These are phyloP conservation scores for Wickerhamiella sergipiensis DNA, from an alignment of 805 yeast species.

Conservation along the genomic window DNA sequence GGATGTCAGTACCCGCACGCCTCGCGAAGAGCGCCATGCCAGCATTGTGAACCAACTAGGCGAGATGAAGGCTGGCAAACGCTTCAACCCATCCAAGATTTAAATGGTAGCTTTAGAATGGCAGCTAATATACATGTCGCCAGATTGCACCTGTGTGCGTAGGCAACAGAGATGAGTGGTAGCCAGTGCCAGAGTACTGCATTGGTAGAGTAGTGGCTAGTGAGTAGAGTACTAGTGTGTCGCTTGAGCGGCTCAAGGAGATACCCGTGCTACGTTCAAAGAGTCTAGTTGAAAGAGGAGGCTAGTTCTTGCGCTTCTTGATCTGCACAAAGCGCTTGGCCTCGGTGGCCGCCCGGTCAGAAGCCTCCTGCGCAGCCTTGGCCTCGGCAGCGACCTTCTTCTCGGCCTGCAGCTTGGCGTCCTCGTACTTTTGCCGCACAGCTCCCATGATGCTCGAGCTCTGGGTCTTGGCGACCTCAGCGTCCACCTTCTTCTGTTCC, in stretches of 20 bases:
- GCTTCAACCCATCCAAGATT: neutral
- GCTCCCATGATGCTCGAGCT: conserved; percentile 18
- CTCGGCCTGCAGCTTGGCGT: conserved; percentile 25
- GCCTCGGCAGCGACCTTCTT: conserved; percentile 21
- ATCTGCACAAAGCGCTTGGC: conserved; percentile 14
- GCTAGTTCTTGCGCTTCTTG: conserved; percentile 7
- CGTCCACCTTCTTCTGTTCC: conserved; percentile 24
- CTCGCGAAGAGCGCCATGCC: neutral
- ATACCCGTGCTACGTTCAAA: no score
- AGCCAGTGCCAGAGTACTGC: no score
- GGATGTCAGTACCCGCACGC: neutral
- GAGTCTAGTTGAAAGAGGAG: neutral
- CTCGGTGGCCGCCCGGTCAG: conserved; percentile 10
- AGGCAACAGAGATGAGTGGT: no score
- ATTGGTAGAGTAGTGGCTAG: neutral
- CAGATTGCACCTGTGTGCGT: no score
- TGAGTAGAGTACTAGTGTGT: no score
- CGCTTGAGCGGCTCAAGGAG: no score
- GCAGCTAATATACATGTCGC: no score
- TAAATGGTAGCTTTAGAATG: no score
- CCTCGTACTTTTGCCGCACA: conserved; percentile 17
- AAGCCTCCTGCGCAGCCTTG: conserved; percentile 15
- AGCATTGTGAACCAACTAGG: neutral
- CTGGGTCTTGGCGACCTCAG: conserved; percentile 17
- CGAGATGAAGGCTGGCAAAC: neutral